A percentile compares a stretch with the other conserved stretches of the same genome.
These are phyloP conservation scores for Hymenotorrendiella dingleyae DNA, from an alignment of 2,329 filamentous ascomycete genomes.

Conservation along the genomic window DNA sequence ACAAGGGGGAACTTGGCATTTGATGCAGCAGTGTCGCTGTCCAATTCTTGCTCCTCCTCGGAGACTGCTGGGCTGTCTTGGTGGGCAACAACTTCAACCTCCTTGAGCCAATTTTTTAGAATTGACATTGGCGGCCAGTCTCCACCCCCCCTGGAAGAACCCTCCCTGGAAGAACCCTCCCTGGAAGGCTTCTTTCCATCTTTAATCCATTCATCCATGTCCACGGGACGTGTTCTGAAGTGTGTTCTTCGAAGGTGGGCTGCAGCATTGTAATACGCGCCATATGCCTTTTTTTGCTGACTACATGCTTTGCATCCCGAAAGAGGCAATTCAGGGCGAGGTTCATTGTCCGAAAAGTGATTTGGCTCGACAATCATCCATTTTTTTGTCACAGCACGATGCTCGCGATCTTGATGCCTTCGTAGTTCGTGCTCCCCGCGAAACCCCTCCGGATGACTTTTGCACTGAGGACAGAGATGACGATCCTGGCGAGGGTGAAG, in stretches of 20 bases:
- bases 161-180: no score
- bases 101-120: slow-evolving; percentile 52
- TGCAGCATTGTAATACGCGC: slow-evolving; percentile 88
- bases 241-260: slow-evolving; percentile 82
- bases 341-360: slow-evolving; percentile 48
- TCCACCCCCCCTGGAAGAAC: slow-evolving; percentile 46
- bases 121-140: slow-evolving; percentile 49
- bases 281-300: slow-evolving; percentile 75
- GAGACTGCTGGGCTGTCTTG: no score
- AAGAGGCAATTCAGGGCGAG: slow-evolving; percentile 57
- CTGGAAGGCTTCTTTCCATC: slow-evolving; percentile 48
- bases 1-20: no score
- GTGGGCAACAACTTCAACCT: no score
- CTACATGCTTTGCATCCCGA: slow-evolving; percentile 62
- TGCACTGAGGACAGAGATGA: slow-evolving; percentile 63
- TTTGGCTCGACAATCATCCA: slow-evolving; percentile 53
- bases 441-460: slow-evolving; percentile 79
- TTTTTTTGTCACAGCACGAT: slow-evolving; percentile 50
- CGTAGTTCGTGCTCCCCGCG: slow-evolving; percentile 83
- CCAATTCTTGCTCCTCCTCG: no score
- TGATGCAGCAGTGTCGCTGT: no score
- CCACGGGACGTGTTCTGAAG: slow-evolving; percentile 47
- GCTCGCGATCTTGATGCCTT: slow-evolving; percentile 62
- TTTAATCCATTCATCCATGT: slow-evolving; percentile 34
- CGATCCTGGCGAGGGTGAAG: slow-evolving; percentile 31